phyloP scores from a whole-genome alignment of 148 eudicot genomes.

The Cornus florida region DNA sequence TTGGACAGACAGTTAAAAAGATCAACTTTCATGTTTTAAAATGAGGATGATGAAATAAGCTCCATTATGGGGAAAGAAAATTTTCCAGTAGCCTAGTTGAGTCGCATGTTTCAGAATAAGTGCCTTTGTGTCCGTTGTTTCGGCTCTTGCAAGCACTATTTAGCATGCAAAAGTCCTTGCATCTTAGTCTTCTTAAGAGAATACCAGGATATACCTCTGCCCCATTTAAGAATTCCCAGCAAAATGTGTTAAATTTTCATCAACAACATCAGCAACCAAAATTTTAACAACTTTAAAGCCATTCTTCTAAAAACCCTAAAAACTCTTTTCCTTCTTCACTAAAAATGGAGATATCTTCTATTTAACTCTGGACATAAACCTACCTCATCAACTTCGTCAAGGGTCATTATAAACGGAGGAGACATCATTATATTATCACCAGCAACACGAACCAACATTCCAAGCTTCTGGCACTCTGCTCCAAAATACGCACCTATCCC shows the following conservation, averaged over 20 bases:
- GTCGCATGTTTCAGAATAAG: no score
- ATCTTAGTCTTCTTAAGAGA: no score
- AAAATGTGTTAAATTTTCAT: neutral
- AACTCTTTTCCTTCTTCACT: neutral
- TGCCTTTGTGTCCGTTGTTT: no score
- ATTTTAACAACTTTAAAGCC: neutral
- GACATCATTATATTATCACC: conserved; percentile 93
- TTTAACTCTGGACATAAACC: neutral
- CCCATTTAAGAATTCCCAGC: neutral
- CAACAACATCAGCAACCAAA: neutral
- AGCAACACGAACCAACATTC: conserved; percentile 89
- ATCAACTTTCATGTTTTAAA: no score
- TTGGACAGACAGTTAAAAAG: neutral
- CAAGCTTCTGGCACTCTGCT: conserved; percentile 80
- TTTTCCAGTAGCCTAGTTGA: neutral
- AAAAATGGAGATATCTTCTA: neutral
- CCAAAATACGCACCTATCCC: conserved; percentile 87
- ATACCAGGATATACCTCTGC: neutral
- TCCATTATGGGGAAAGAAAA: neutral
- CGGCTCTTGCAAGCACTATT: no score
- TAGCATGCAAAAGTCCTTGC: no score
- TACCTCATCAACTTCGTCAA: conserved; percentile 77
- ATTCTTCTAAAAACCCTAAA: neutral
- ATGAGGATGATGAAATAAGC: neutral
- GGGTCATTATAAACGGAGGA: conserved; percentile 77